A percentile compares a stretch with the other conserved stretches of the same genome.
Evolutionary conservation across 2,329 filamentous ascomycete species (phyloP).

Genomic region (Blumeria graminis): DNA sequence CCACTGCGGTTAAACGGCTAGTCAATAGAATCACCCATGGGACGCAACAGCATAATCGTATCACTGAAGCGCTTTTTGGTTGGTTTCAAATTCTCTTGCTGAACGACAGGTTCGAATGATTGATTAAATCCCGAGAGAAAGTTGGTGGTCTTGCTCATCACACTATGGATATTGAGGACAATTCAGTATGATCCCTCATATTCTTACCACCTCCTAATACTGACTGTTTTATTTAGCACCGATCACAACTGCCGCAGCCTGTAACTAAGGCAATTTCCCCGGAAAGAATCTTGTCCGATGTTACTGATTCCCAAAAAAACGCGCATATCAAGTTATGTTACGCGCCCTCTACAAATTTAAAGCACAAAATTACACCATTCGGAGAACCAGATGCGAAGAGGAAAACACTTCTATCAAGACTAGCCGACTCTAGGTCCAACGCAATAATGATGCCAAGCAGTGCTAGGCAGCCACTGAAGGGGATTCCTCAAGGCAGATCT

Average conservation of each 20-base stretch:
- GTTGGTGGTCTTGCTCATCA: background rate
- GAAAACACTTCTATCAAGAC: conserved; percentile 30
- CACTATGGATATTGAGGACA: conserved; percentile 1
- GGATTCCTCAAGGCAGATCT: background rate
- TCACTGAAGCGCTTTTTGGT: too few species aligned
- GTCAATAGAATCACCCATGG: too few species aligned
- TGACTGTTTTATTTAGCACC: background rate
- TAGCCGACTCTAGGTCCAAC: conserved; percentile 24
- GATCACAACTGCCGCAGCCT: conserved; percentile 5
- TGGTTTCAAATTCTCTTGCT: too few species aligned
- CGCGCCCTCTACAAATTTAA: conserved; percentile 20
- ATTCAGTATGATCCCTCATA: background rate
- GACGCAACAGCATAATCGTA: too few species aligned
- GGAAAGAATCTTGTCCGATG: conserved; percentile 22
- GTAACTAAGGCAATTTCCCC: conserved; percentile 11
- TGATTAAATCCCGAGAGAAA: too few species aligned
- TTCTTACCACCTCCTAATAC: background rate
- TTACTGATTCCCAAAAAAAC: conserved; percentile 37
- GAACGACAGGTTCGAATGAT: too few species aligned
- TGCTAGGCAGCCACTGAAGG: background rate
- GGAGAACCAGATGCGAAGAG: conserved; percentile 33
- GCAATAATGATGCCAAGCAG: conserved; percentile 19
- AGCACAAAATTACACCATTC: conserved; percentile 25
- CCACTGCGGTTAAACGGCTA: too few species aligned
- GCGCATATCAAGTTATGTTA: conserved; percentile 23